Conservation (phyloP, 768 basidiomycete species). For the Lactarius indigo region DNA sequence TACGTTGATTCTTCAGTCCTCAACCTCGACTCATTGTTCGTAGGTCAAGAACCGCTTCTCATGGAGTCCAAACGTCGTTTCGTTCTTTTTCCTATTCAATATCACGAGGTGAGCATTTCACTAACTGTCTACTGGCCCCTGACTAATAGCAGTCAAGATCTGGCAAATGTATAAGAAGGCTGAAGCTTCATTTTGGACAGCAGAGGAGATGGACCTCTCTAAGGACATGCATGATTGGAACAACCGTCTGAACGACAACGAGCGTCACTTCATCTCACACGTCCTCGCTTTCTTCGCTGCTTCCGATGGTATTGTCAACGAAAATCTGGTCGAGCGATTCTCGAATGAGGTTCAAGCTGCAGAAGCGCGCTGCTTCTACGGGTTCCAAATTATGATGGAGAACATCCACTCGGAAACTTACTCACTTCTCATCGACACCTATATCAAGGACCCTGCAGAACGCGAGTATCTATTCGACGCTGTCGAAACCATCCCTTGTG, state of each 20-base stretch:
- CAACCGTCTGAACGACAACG: constrained; percentile 70
- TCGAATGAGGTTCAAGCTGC: constrained; percentile 88
- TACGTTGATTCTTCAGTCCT: constrained; percentile 10
- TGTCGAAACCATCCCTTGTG: constrained; percentile 89
- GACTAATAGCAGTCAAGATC: constrained; percentile 42
- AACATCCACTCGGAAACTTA: constrained; percentile 97
- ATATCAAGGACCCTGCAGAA: constrained; percentile 76
- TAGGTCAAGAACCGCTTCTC: constrained; percentile 78
- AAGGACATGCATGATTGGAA: constrained; percentile 87
- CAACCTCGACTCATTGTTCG: not conserved
- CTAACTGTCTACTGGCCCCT: not conserved
- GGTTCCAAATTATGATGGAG: constrained; percentile 99
- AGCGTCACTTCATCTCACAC: constrained; percentile 87
- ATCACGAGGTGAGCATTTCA: constrained; percentile 63
- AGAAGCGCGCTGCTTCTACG: constrained; percentile 95
- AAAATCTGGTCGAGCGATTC: constrained; percentile 92
- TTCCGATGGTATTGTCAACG: constrained; percentile 94
- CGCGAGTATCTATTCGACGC: constrained; percentile 87
- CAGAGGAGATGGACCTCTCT: constrained; percentile 87
- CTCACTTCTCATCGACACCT: constrained; percentile 92
- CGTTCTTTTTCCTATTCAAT: constrained; percentile 92
- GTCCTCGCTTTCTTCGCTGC: constrained; percentile 97
- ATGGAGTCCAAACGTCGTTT: constrained; percentile 76
- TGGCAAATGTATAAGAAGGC: constrained; percentile 97
- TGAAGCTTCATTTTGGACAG: constrained; percentile 92